Percentiles rank a stretch among this genome's conserved stretches.
Conservation (phyloP, 768 basidiomycete genomes). For the Amanita rubescens region DNA sequence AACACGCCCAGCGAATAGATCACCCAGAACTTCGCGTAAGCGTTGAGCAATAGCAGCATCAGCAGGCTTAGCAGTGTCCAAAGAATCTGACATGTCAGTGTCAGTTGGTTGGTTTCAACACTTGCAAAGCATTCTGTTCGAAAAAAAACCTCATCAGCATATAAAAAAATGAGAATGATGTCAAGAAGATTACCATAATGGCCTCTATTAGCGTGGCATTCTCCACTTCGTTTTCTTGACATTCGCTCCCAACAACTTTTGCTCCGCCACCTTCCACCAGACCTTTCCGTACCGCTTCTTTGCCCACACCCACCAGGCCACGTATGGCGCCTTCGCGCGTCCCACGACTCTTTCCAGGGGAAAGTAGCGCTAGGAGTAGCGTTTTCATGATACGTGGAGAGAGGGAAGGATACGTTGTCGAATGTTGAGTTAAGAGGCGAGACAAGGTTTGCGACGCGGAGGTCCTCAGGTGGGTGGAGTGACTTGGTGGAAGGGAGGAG, state of each 20-base stretch:
- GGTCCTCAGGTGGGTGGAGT: conserved; percentile 68
- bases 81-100: conserved; percentile 50
- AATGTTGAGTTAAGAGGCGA: conserved; percentile 71
- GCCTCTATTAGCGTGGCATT: conserved; percentile 44
- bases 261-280: conserved; percentile 77
- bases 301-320: conserved; percentile 77
- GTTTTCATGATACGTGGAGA: conserved; percentile 92
- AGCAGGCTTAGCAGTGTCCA: conserved; percentile 40
- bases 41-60: conserved; percentile 42
- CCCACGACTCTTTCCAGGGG: conserved; percentile 62
- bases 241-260: conserved; percentile 65
- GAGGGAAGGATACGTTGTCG: conserved; percentile 83
- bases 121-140: conserved; percentile 51
- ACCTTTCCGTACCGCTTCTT: conserved; percentile 79
- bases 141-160: neutral
- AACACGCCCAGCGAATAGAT: conserved; percentile 52
- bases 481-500: conserved; percentile 67
- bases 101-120: conserved; percentile 40
- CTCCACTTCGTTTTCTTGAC: conserved; percentile 31
- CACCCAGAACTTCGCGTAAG: conserved; percentile 50
- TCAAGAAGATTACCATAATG: conserved; percentile 44
- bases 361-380: conserved; percentile 77
- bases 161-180: neutral
- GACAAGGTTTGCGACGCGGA: conserved; percentile 81
- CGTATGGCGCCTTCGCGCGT: conserved; percentile 88